Evolutionary conservation across 306 rosid species (phyloP).

Genomic region (Pachyrhizus erosus): DNA sequence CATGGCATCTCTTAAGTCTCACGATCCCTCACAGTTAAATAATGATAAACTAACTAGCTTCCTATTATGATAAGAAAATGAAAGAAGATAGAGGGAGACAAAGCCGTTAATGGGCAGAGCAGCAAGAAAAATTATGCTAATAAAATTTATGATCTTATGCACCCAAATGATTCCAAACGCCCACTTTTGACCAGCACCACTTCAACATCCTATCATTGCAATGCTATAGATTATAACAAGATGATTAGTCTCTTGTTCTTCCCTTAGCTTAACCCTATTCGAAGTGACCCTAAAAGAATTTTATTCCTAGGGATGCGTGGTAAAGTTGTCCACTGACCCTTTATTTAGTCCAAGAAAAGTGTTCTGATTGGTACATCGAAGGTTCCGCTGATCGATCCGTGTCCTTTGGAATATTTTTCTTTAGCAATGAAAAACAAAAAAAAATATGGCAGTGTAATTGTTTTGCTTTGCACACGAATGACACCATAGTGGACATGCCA

Average conservation of each 20-base stretch:
- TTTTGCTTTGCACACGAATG: conserved; percentile 49
- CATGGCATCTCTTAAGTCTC: conserved; percentile 49
- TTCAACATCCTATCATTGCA: conserved; percentile 72
- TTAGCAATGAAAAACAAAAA: conserved; percentile 5
- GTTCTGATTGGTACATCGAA: conserved; percentile 48
- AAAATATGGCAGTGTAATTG: neutral
- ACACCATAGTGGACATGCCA: conserved; percentile 44
- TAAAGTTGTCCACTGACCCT: conserved; percentile 47
- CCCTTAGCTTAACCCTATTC: conserved; percentile 49
- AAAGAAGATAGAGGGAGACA: conserved; percentile 49
- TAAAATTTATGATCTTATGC: conserved; percentile 49
- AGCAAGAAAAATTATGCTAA: conserved; percentile 56
- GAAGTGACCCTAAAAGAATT: conserved; percentile 27
- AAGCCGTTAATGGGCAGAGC: conserved; percentile 67
- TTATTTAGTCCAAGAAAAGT: conserved; percentile 43
- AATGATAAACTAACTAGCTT: conserved; percentile 40
- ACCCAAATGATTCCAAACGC: conserved; percentile 73
- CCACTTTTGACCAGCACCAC: conserved; percentile 78
- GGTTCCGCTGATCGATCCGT: conserved; percentile 47
- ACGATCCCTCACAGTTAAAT: conserved; percentile 19
- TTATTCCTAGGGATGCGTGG: conserved; percentile 43
- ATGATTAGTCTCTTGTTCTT: conserved; percentile 42
- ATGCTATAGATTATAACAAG: conserved; percentile 46
- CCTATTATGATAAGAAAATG: conserved; percentile 44
- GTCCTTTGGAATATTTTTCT: conserved; percentile 47